Percentiles rank a stretch among this genome's conserved stretches.
Conservation (phyloP, 345 rosid genomes). For the Gossypium herbaceum region DNA sequence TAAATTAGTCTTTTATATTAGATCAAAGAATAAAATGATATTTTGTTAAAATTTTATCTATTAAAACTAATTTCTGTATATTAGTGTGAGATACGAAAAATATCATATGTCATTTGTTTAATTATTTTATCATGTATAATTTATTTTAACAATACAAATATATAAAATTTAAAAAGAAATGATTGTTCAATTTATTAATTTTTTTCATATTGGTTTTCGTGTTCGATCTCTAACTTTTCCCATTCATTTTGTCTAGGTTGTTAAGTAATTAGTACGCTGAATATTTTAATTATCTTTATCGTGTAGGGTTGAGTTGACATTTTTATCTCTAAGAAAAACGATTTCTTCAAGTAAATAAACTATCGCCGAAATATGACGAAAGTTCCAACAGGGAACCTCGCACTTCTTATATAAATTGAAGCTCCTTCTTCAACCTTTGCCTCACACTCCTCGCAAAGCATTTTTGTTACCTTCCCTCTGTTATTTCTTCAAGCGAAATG, state of each 20-base stretch:
- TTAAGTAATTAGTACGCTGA: conserved; percentile 17
- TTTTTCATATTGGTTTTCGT: too few relatives aligned
- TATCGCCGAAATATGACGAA: not conserved
- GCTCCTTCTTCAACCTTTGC: not conserved
- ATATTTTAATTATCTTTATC: not conserved
- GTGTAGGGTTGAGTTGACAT: not conserved
- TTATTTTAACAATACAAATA: too few relatives aligned
- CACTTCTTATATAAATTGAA: not conserved
- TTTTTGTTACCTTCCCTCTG: not conserved
- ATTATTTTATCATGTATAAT: accelerated
- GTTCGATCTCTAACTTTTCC: not conserved
- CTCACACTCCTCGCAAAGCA: not conserved
- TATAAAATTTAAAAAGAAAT: too few relatives aligned
- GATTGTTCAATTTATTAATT: too few relatives aligned
- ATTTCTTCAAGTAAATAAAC: not conserved
- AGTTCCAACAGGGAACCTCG: not conserved
- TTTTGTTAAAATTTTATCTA: too few relatives aligned
- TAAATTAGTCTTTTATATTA: too few relatives aligned
- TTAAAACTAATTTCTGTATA: accelerated
- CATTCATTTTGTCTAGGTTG: not conserved
- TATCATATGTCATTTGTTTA: not conserved
- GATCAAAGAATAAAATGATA: accelerated
- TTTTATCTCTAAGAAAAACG: not conserved
- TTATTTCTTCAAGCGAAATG: conserved; percentile 23
- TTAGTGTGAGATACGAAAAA: accelerated